Base-by-base conservation (phyloP, 2,329 filamentous ascomycete species). In the Fusarium continuum region DNA sequence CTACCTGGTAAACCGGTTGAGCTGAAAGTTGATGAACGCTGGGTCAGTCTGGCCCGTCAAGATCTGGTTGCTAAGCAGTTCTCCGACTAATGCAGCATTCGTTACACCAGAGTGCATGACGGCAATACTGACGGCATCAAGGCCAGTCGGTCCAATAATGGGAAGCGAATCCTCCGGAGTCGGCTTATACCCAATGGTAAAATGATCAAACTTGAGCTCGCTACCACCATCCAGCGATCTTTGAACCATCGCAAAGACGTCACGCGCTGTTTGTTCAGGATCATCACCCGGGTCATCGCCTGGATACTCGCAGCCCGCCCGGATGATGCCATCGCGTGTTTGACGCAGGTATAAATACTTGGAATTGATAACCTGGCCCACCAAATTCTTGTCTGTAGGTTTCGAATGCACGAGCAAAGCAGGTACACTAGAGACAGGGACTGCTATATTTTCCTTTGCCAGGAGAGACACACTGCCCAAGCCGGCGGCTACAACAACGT, bases 61-160 rank as follows among this genome's bases (percentile, higher is more conserved):
- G 6, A 61, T 43, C 16, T 63, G 52, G 5, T 45, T 45, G 11
- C 56, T 65, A 5, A 65, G 43, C 5, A 65, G 19, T n/a, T 63
- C 28, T 23, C 62, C 61, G 2, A 65, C 62, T 3, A 65, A 38
- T 2, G 62, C 62, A 19, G 62, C 61, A 5, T 65, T 65, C 0
- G 61, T 65, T 2, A 65, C 61, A 3, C 62, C 61, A 22, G 62
- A 65, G 32, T 65, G 62, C 61, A 65, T 65, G 4, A 48, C 61
- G 2, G 61, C 62, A n/a, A 65, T 14, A 29, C 29, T 65, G 3
- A 65, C 16, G 5, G 28, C 46, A 3, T 55, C 45, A 8, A 66
- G 5, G 3, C 57, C 62, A 2, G 62, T 48, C 6, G 29, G 17
- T 7, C 62, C 62, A 36, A 65, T 54, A 8, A 65, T 66, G 6